Evolutionary conservation across 495 filamentous ascomycete genomes (phyloP), one percentile per base, ranked within the genome.

Genomic region (Podospora pseudoanserina): DNA sequence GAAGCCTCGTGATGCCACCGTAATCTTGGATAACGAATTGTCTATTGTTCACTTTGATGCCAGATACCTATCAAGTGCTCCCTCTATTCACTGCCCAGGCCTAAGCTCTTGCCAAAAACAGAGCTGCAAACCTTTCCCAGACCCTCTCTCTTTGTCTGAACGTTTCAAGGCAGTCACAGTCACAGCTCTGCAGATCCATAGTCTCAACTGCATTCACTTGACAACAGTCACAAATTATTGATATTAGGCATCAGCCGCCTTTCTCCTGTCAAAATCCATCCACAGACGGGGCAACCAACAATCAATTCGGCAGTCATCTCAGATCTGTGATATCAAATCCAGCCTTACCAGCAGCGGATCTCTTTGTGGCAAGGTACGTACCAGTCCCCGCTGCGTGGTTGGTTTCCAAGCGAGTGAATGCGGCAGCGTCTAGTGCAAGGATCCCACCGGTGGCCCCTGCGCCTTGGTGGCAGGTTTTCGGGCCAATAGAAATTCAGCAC

Each of bases 401-500:
- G 68, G 64, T 59, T 59, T 57, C 64, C 56, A 59, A 20, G 44
- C 60, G 27, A 11, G 6, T 16, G 20, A 19, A 61, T 39, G 57
- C 53, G 60, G 27, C 65, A 67, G 64, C 18, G 44, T 64, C 58
- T 65, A 68, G 61, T 23, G 64, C 65, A 34, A 13, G 39, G 55
- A 53, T 64, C 34, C 18, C 67, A 44, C 34, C 60, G 67, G 63
- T 76, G 68, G 75, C 61, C 72, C 67, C 23, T 73, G 74, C 74
- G 67, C 60, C 60, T 5, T 55, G 56, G 60, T 49, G 66, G 61
- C 60, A 62, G 34, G 19, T 28, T 65, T 76, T 77, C 69, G 61
- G 61, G 63, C 77, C 77, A 79, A 79, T 79, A 26, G 66, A 71
- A 79, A 79, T 63, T 72, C 65, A 54, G 39, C 19, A 39, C 58